phyloP scores from a whole-genome alignment of 257 asterid species.

The Thymus mandschuricus region DNA sequence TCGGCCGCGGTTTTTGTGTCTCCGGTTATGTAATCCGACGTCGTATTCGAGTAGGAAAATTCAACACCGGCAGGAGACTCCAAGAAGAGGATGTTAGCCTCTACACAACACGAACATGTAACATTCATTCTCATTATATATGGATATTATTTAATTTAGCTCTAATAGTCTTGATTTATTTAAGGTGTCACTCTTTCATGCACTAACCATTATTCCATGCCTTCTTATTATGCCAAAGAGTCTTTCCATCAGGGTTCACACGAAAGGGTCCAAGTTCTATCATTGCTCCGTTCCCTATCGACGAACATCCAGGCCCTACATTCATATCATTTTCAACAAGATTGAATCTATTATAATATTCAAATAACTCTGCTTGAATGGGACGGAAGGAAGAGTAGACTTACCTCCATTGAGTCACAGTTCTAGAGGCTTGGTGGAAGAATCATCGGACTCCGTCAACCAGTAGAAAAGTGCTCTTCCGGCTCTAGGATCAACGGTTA shows the following conservation, averaged over 20 bases:
- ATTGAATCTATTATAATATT: too few species aligned
- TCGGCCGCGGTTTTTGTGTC: too few species aligned
- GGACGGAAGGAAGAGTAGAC: too few species aligned
- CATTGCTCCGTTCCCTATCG: conserved; percentile 65
- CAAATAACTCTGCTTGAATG: too few species aligned
- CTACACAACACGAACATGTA: conserved; percentile 14
- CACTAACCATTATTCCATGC: conserved; percentile 57
- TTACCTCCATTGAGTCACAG: conserved; percentile 55
- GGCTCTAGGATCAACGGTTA: conserved; percentile 41
- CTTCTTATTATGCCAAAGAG: conserved; percentile 46
- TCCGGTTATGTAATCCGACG: too few species aligned
- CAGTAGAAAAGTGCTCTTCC: conserved; percentile 51
- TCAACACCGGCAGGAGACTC: conserved; percentile 83
- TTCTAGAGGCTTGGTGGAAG: conserved; percentile 42
- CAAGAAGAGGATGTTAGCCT: conserved; percentile 60
- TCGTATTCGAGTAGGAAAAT: conserved; percentile 52
- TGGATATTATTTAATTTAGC: too few species aligned
- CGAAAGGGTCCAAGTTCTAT: conserved; percentile 64
- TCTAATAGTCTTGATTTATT: too few species aligned
- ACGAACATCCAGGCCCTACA: conserved; percentile 74
- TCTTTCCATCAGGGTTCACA: conserved; percentile 52
- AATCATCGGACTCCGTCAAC: conserved; percentile 38
- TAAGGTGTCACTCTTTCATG: too few species aligned
- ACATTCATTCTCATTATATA: too few species aligned
- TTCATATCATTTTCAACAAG: too few species aligned